Evolutionary conservation across 106 monocot genomes (phyloP).

Genomic region (Ottelia alismoides): DNA sequence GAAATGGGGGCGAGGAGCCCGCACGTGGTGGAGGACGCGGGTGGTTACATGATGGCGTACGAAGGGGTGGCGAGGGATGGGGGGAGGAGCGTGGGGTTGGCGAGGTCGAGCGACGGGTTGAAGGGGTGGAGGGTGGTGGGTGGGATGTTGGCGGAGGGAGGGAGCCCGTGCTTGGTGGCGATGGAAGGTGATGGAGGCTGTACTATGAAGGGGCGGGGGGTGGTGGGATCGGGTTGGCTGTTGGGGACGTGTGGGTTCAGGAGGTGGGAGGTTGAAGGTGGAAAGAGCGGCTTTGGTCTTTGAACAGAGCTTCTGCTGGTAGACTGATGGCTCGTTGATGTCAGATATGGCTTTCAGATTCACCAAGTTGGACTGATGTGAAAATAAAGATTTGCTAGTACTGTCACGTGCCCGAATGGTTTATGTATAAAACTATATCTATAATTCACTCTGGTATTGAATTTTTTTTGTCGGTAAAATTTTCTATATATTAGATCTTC

Average conservation of each 20-base stretch:
- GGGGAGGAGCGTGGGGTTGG: conserved; percentile 28
- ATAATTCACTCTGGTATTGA: too few relatives aligned
- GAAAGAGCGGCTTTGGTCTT: too few relatives aligned
- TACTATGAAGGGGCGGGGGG: conserved; percentile 28
- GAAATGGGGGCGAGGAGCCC: conserved; percentile 24
- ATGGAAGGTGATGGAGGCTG: conserved; percentile 43
- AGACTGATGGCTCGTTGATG: too few relatives aligned
- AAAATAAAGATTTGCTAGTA: too few relatives aligned
- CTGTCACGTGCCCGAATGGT: too few relatives aligned
- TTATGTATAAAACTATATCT: too few relatives aligned
- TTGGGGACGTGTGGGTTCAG: conserved; percentile 10
- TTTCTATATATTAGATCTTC: too few relatives aligned
- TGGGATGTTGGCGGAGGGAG: conserved; percentile 23
- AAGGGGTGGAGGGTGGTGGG: conserved; percentile 29
- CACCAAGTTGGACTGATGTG: too few relatives aligned
- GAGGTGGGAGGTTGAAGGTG: too few relatives aligned
- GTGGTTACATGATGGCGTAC: conserved; percentile 36
- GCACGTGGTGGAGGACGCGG: conserved; percentile 15
- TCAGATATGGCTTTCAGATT: too few relatives aligned
- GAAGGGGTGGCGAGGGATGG: conserved; percentile 27
- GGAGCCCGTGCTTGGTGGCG: conserved; percentile 29
- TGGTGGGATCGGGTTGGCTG: conserved; percentile 32
- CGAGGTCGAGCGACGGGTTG: conserved; percentile 32
- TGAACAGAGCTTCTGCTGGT: too few relatives aligned
- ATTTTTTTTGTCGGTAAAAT: too few relatives aligned